A percentile compares a stretch with the other conserved stretches of the same genome.
These are phyloP conservation scores for Candolleomyces efflorescens DNA, from an alignment of 768 basidiomycete genomes.

Conservation along the genomic window DNA sequence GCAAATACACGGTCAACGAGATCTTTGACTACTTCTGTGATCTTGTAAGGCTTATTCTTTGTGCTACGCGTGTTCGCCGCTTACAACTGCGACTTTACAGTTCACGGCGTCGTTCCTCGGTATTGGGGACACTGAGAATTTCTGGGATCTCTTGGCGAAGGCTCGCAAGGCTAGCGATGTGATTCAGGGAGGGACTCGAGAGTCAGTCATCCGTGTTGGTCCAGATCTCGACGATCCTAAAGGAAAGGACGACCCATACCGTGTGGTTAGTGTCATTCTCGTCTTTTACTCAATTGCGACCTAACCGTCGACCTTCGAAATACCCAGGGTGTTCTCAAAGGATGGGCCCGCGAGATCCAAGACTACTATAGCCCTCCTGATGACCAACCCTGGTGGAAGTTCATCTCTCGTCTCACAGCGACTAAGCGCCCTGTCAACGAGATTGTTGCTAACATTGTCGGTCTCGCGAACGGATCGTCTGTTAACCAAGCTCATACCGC, in stretches of 20 bases:
- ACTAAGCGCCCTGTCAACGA: slow-evolving; percentile 36
- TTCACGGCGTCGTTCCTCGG: background rate
- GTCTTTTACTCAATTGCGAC: background rate
- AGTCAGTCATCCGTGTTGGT: background rate
- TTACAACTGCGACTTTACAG: background rate
- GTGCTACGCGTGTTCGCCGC: background rate
- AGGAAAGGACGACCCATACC: background rate
- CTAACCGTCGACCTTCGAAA: background rate
- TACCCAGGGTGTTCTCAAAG: slow-evolving; percentile 26
- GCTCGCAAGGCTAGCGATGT: slow-evolving; percentile 1
- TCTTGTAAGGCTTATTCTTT: slow-evolving; percentile 20
- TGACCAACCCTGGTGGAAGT: slow-evolving; percentile 27
- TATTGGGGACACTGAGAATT: background rate
- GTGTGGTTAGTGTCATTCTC: background rate
- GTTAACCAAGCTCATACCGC: slow-evolving; percentile 45
- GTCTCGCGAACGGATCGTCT: slow-evolving; percentile 43
- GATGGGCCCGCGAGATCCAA: background rate
- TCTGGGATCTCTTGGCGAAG: background rate
- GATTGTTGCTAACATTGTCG: slow-evolving; percentile 39
- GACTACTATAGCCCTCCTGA: slow-evolving; percentile 27
- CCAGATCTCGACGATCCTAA: background rate
- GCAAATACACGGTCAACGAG: slow-evolving; percentile 43
- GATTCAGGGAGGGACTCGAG: background rate
- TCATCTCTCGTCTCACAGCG: slow-evolving; percentile 33
- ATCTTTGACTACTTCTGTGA: slow-evolving; percentile 39